Base-by-base conservation (phyloP, 345 rosid genomes). In the Durio zibethinus region DNA sequence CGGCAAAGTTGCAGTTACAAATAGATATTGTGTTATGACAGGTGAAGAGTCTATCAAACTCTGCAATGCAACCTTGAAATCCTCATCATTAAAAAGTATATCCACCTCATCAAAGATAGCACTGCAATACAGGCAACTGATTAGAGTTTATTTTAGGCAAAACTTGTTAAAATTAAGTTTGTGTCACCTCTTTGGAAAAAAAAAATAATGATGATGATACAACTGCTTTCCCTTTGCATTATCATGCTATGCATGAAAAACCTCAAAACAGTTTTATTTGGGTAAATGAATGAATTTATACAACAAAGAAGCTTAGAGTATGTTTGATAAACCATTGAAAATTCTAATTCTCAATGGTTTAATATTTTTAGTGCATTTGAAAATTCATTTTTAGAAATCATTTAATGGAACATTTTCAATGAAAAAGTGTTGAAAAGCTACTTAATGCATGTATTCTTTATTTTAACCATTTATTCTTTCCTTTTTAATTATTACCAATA, bases 1-100 rank as follows among this genome's bases (percentile, higher is more conserved):
- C 80, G 98, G 98, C 78, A 95, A 90, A 50, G 99, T 95, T 81
- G 98, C 98, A 43, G 97, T 93, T 68, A 90, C 96, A 78, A 95
- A 95, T n/a, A 95, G 87, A 85, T 93, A 95, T 73, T 93, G 97
- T 4, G 88, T 79, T 38, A 90, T 77, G 78, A 93, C 85, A 72
- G 91, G 97, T 29, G 94, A 88, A 74, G 91, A 85, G 75, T 71
- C 88, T 75, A 93, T 90, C 84, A 92, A 81, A 82, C 79, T 88
- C 82, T 93, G 91, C 72, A 93, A 85, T 59, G 92, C 89, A 76
- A 76, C 86, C 85, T 90, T 95, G 85, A 95, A 95, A 76, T 90
- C 96, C 74, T 87, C 93, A 59, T 95, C 93, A 0, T 87, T 92
- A 80, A 86, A 88, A 78, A 90, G 91, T 86, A 95, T 85, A 82